Percentiles rank a stretch among this genome's conserved stretches.
phyloP scores from a whole-genome alignment of 2,329 filamentous ascomycete species.

The Penicillium digitatum region DNA sequence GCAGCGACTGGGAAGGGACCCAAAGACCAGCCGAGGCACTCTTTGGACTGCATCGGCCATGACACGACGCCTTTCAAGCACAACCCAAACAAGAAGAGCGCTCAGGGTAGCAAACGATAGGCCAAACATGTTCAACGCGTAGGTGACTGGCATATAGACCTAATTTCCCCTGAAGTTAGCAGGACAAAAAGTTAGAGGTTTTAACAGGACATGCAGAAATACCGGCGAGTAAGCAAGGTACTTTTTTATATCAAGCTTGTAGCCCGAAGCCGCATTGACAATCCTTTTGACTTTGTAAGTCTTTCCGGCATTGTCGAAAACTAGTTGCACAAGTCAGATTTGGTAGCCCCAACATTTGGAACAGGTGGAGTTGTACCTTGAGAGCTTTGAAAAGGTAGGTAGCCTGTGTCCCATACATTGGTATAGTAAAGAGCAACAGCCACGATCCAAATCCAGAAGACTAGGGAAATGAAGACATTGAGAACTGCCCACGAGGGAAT shows the following conservation, averaged over 20 bases:
- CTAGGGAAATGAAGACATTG: constrained; percentile 63
- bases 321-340: constrained; percentile 29
- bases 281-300: constrained; percentile 61
- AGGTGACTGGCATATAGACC: constrained; percentile 28
- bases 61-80: constrained; percentile 21
- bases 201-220: constrained; percentile 49
- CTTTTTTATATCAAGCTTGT: constrained; percentile 57
- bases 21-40: constrained; percentile 2
- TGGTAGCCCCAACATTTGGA: neutral
- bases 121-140: constrained; percentile 45
- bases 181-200: constrained; percentile 35
- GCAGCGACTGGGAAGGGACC: constrained; percentile 5
- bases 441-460: constrained; percentile 58
- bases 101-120: constrained; percentile 62
- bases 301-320: constrained; percentile 64
- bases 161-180: constrained; percentile 22
- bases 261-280: constrained; percentile 51
- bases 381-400: constrained; percentile 25
- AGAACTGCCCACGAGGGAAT: constrained; percentile 66
- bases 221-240: constrained; percentile 63
- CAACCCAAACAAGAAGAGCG: constrained; percentile 40
- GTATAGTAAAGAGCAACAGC: constrained; percentile 53
- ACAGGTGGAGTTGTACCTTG: constrained; percentile 12
- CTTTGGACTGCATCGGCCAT: constrained; percentile 12
- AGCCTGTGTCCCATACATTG: constrained; percentile 18